These are phyloP conservation scores for Puya raimondii DNA, from an alignment of 176 grass and related monocot species.

Conservation along the genomic window DNA sequence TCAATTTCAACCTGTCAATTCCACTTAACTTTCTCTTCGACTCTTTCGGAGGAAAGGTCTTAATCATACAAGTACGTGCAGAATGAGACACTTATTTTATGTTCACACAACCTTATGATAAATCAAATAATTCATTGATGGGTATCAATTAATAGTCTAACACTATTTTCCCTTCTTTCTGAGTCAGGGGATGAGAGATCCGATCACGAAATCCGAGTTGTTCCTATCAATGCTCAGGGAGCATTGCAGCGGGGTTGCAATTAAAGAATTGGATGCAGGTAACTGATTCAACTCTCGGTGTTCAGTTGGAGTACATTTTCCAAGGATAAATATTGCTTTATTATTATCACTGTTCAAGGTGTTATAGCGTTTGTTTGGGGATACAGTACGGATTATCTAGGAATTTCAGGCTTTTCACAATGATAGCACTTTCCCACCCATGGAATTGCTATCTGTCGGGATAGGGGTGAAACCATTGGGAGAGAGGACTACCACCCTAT, in stretches of 20 bases:
- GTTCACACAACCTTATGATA: slow-evolving; percentile 9
- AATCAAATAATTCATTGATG: slow-evolving; percentile 16
- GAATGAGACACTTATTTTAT: not conserved
- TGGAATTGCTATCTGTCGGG: too few species aligned
- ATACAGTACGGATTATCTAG: too few species aligned
- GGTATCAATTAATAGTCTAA: slow-evolving; percentile 7
- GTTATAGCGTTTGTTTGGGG: not conserved
- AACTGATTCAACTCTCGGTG: slow-evolving; percentile 3
- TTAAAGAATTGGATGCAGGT: slow-evolving; percentile 82
- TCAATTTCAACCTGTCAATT: slow-evolving; percentile 77
- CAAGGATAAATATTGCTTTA: not conserved
- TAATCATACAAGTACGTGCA: slow-evolving; percentile 60
- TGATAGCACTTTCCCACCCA: too few species aligned
- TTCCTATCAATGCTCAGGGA: slow-evolving; percentile 68
- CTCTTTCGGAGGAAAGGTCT: slow-evolving; percentile 73
- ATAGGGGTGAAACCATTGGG: too few species aligned
- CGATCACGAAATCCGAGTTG: slow-evolving; percentile 53
- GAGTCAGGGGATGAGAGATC: slow-evolving; percentile 76
- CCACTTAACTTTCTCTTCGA: slow-evolving; percentile 84
- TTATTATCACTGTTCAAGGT: not conserved
- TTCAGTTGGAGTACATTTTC: not conserved
- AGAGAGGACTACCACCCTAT: too few species aligned
- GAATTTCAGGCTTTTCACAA: too few species aligned
- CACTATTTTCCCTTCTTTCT: slow-evolving; percentile 7
- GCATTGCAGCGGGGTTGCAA: slow-evolving; percentile 47